These are phyloP conservation scores for Globisporangium rhizosaccharum DNA, from an alignment of 352 stramenopile genomes.

Conservation along the genomic window DNA sequence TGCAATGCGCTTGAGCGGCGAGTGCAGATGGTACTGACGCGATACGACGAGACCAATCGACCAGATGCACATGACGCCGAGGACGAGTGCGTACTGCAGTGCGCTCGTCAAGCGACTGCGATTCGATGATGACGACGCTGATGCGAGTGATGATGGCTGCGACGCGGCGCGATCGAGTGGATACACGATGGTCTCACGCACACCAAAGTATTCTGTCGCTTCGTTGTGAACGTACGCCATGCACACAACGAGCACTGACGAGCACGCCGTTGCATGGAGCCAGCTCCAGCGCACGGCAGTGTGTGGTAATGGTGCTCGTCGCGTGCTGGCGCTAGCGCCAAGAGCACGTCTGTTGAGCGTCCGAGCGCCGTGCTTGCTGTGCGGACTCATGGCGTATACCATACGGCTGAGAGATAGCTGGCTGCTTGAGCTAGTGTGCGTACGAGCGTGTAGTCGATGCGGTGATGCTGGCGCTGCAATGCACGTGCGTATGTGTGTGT, in stretches of 20 bases:
- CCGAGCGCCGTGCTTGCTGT: neutral
- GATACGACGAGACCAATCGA: slow-evolving; percentile 37
- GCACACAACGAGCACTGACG: slow-evolving; percentile 57
- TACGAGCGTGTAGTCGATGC: neutral
- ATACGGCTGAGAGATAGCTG: too few relatives aligned
- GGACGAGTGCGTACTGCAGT: slow-evolving; percentile 41
- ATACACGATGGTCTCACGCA: neutral
- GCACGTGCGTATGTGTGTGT: too few relatives aligned
- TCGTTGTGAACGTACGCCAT: slow-evolving; percentile 64
- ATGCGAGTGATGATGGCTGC: neutral
- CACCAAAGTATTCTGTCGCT: slow-evolving; percentile 33
- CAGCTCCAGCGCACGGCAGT: slow-evolving; percentile 56
- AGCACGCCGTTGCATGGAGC: slow-evolving; percentile 66
- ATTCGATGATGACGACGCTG: neutral
- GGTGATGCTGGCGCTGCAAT: neutral
- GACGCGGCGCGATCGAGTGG: neutral
- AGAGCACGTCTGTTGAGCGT: neutral
- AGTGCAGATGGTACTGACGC: slow-evolving; percentile 39
- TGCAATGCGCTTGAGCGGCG: slow-evolving; percentile 32
- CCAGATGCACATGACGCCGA: slow-evolving; percentile 37
- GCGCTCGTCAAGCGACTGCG: neutral
- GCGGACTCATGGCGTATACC: neutral
- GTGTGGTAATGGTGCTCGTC: slow-evolving; percentile 1
- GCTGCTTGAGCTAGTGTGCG: neutral
- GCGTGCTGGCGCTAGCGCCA: neutral